Evolutionary conservation across 108 stramenopile species (phyloP), one percentile per base, ranked within the genome.

Genomic region (Pseudonitzschia multistriata): DNA sequence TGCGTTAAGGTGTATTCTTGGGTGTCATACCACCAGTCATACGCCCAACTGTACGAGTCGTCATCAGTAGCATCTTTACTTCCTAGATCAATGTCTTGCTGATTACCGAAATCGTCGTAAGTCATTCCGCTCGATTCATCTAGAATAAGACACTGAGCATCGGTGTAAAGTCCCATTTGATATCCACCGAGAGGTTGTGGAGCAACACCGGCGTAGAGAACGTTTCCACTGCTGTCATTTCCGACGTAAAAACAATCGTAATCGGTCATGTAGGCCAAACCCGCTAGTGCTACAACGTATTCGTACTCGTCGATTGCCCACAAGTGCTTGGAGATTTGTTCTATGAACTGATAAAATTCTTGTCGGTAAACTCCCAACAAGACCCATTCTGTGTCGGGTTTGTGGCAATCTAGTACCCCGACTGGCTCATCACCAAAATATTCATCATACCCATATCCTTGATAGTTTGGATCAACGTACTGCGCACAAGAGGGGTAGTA

Each of bases 251-350:
- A 79, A 62, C 92, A 94, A 56, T 88, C 85, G 29, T 74, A 64
- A 42, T 91, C 79, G 21, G 88, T 89, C 88, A 94, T 94, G 83
- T 91, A 94, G 57, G 86, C 76, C 22, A 94, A 76, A 15, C 92
- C 92, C 27, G 89, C 88, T 14, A 88, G 68, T 30, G 92, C 92
- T 37, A 88, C 86, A 40, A 88, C 79, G 74, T 94, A 94, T 62
- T 91, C 88, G 56, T 89, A 89, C n/a, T 91, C 92, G 64, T 89
- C 81, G 72, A 91, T 84, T 47, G 88, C 88, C 92, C 92, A 94
- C 66, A 94, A 72, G 73, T 94, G 92, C 71, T 94, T 94, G 19
- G 89, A 91, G 67, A 94, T 91, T 75, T 94, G 92, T 75, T 94
- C 92, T 72, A 91, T 86, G 74, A 73, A 94, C 67, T 94, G 92